These are phyloP conservation scores for Crithidia expoeki DNA, from an alignment of 208 protist genomes.

Conservation along the genomic window DNA sequence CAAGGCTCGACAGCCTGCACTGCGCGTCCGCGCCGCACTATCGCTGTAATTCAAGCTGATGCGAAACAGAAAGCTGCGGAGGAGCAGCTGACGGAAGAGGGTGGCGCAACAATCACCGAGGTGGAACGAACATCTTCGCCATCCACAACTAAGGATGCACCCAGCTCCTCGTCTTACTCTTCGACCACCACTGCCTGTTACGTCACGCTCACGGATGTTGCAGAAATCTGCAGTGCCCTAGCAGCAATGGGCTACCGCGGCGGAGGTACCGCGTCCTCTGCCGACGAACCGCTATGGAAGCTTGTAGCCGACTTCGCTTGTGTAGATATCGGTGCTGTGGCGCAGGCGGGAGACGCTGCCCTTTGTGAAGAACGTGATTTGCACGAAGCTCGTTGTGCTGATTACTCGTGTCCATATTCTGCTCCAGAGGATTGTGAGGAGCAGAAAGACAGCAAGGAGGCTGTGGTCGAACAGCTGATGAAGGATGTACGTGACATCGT, in stretches of 20 bases:
- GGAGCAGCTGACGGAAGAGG: not conserved
- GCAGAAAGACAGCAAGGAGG: not conserved
- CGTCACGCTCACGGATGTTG: conserved; percentile 45
- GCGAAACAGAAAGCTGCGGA: not conserved
- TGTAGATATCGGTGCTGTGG: conserved; percentile 24
- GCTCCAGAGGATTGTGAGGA: not conserved
- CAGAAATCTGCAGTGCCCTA: conserved; percentile 49
- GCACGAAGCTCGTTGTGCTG: not conserved
- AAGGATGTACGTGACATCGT: conserved; percentile 56
- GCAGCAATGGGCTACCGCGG: conserved; percentile 53
- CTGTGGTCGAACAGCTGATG: not conserved
- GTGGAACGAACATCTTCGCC: not conserved
- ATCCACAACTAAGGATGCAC: not conserved
- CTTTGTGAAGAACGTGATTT: too few species aligned
- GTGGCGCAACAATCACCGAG: too few species aligned
- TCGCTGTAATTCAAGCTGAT: conserved; percentile 13
- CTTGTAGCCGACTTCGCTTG: conserved; percentile 41
- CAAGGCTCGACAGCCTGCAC: not conserved
- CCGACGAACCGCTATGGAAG: conserved; percentile 56
- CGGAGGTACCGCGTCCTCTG: conserved; percentile 5
- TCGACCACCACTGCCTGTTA: too few species aligned
- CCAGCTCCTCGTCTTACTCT: too few species aligned
- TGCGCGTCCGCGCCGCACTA: conserved; percentile 19
- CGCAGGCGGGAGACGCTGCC: conserved; percentile 4
- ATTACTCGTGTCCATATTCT: not conserved